Evolutionary conservation across 2,329 filamentous ascomycete species (phyloP), one percentile per base, ranked within the genome.

Genomic region (Trichoderma pleuroti): DNA sequence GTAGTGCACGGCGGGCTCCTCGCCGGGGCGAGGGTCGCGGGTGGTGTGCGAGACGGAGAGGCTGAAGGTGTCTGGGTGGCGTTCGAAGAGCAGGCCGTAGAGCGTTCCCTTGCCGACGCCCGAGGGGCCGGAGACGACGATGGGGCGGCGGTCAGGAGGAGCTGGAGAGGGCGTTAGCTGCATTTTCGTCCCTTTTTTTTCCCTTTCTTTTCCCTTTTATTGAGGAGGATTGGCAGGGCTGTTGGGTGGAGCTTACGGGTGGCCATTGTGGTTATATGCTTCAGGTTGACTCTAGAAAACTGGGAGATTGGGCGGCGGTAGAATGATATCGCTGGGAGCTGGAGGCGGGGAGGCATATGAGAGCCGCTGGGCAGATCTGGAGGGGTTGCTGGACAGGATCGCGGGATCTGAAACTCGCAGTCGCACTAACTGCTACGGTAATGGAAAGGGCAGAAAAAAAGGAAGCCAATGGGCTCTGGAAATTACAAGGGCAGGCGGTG

Each of bases 101-200:
- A 95, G 89, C 14, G 93, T 95, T 75, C 91, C 92, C 82, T 95
- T 95, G 75, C 92, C 92, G 54, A 92, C 88, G 78, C 92, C 92
- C 3, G 89, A 92, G 71, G 92, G 92, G 65, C 92, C 92, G 60
- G 90, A 93, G 80, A 95, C 90, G 76, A 95, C 88, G 76, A 94
- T 85, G 21, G 91, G 92, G 21, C 88, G 86, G 74, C 80, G 80
- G 77, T 87, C 85, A 61, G 81, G 73, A n/a, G 84, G 82, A 30
- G 42, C 76, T 76, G 74, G 14, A 18, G 32, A 34, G 24, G 12
- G 36, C 30, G 30, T 57, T 21, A 52, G 64, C 34, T 56, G 21
- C 8, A 12, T 57, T 54, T 32, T n/a, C 26, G 12, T 57, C 26
- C 26, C n/a, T n/a, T n/a, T n/a, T 56, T 30, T 56, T 9, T 11